Conservation (phyloP, 352 stramenopile genomes). For the Phytophthora uliginosa region DNA sequence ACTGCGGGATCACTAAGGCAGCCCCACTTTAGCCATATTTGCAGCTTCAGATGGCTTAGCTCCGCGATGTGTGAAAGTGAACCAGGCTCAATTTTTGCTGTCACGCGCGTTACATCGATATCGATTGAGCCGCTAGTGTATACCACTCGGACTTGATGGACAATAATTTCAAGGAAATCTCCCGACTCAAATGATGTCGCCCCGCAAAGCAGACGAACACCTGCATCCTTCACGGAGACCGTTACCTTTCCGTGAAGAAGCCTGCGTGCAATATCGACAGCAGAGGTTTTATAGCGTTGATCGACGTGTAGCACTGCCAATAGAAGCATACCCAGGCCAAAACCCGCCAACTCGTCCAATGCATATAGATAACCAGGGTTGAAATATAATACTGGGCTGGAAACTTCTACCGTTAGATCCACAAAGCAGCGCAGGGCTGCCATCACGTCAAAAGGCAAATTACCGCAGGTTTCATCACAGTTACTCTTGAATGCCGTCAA, state of each 20-base stretch:
- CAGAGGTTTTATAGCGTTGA: conserved; percentile 34
- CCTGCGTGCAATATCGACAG: conserved; percentile 69
- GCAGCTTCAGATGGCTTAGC: conserved; percentile 58
- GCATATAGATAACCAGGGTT: conserved; percentile 64
- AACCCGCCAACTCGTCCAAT: conserved; percentile 54
- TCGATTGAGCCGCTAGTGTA: conserved; percentile 48
- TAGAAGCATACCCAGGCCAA: conserved; percentile 45
- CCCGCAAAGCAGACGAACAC: conserved; percentile 55
- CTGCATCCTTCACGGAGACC: conserved; percentile 47
- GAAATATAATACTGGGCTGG: conserved; percentile 56
- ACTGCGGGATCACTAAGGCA: conserved; percentile 31
- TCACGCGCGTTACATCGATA: conserved; percentile 56
- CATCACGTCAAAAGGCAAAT: conserved; percentile 35
- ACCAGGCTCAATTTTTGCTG: conserved; percentile 75
- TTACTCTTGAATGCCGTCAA: conserved; percentile 36
- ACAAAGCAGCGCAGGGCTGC: conserved; percentile 48
- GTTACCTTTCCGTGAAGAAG: conserved; percentile 67
- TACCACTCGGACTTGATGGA: conserved; percentile 44
- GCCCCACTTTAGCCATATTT: conserved; percentile 60
- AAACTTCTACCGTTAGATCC: conserved; percentile 50
- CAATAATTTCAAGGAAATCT: conserved; percentile 62
- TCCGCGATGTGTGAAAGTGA: conserved; percentile 71
- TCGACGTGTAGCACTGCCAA: conserved; percentile 64
- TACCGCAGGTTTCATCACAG: background rate
- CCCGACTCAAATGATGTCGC: conserved; percentile 58